These are phyloP conservation scores for Pichia kudriavzevii DNA, from an alignment of 1,139 yeast species.

Conservation along the genomic window DNA sequence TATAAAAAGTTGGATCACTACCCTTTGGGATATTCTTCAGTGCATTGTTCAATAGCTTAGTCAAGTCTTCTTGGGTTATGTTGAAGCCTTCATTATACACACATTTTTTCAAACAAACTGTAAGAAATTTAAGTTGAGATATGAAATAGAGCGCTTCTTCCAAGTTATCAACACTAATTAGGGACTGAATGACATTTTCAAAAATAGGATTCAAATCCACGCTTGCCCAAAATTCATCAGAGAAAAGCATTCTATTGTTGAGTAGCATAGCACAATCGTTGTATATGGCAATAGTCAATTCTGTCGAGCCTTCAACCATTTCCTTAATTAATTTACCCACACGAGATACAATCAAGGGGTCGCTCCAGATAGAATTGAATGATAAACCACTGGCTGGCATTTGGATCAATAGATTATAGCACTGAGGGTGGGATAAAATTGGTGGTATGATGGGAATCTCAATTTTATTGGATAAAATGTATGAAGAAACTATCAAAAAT, in stretches of 20 bases:
- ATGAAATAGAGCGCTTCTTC: conserved; percentile 27
- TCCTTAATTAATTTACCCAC: conserved; percentile 22
- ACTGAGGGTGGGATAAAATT: conserved; percentile 15
- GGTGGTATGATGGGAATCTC: conserved; percentile 12
- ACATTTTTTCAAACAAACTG: conserved; percentile 23
- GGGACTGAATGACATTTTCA: conserved; percentile 3
- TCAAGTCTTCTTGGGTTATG: conserved; percentile 11
- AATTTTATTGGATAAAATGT: conserved; percentile 9
- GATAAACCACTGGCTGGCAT: conserved; percentile 18
- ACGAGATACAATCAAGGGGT: conserved; percentile 17
- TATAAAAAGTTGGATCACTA: conserved; percentile 33
- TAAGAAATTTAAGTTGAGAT: conserved; percentile 33
- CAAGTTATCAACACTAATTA: conserved; percentile 22
- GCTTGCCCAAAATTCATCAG: conserved; percentile 23
- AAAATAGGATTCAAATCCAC: conserved; percentile 14
- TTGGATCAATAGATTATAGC: conserved; percentile 27
- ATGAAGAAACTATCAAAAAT: conserved; percentile 16
- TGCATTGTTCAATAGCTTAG: conserved; percentile 9
- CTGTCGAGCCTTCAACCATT: conserved; percentile 23
- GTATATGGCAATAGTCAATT: conserved; percentile 14
- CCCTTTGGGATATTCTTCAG: conserved; percentile 19
- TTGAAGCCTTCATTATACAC: conserved; percentile 20
- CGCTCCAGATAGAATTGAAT: conserved; percentile 18
- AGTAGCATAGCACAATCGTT: conserved; percentile 18
- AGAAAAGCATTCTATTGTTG: conserved; percentile 16